A percentile compares a stretch with the other conserved stretches of the same genome.
Evolutionary conservation across 139 green algal genomes (phyloP).

Genomic region (Deuterostichococcus epilithicus): DNA sequence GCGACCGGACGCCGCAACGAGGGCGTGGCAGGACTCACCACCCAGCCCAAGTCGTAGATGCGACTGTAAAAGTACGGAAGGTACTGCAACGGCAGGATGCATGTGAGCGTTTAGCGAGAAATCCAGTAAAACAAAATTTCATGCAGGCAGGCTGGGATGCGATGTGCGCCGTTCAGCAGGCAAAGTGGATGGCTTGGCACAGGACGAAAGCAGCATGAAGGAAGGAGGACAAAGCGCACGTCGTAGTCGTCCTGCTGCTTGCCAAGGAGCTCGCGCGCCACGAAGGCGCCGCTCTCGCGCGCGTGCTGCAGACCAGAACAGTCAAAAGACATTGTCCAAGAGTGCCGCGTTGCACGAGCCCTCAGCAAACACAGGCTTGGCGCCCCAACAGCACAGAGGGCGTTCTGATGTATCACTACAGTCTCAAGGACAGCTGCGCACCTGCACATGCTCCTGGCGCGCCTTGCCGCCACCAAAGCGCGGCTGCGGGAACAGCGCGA

Average conservation of each 20-base stretch:
- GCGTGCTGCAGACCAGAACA: background rate
- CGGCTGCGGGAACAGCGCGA: slow-evolving; percentile 82
- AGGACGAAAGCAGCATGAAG: no score
- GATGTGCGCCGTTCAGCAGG: no score
- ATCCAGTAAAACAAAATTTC: no score
- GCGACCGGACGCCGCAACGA: no score
- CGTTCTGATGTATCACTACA: no score
- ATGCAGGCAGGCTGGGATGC: no score
- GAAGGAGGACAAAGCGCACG: no score
- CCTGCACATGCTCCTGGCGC: slow-evolving; percentile 85
- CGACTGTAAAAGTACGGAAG: slow-evolving; percentile 92
- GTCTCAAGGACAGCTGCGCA: slow-evolving; percentile 21
- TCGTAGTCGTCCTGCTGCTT: slow-evolving; percentile 47
- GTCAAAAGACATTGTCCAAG: background rate
- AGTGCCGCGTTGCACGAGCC: background rate
- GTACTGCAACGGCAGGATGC: no score
- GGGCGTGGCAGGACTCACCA: slow-evolving; percentile 21
- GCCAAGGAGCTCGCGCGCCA: slow-evolving; percentile 17
- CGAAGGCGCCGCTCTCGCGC: slow-evolving; percentile 24
- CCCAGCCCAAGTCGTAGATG: slow-evolving; percentile 85
- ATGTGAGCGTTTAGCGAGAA: no score
- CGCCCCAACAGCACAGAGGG: no score
- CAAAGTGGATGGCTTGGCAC: no score
- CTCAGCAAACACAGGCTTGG: no score
- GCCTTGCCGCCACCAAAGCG: slow-evolving; percentile 29